A percentile compares a stretch with the other conserved stretches of the same genome.
Evolutionary conservation across 176 grass and related monocot species (phyloP).

Genomic region (Calamus simplicifolius): DNA sequence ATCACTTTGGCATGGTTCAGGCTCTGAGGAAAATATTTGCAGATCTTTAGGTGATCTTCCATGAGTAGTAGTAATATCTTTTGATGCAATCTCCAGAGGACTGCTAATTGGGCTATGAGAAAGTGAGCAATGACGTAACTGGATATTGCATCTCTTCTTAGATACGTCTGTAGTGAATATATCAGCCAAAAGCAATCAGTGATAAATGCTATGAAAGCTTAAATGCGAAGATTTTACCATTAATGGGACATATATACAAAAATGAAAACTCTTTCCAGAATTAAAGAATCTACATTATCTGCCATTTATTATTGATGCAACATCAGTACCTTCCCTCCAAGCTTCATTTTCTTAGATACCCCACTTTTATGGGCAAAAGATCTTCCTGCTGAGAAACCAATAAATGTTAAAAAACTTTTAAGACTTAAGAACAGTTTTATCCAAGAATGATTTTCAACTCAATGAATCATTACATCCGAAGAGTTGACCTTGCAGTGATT

Average conservation of each 20-base stretch:
- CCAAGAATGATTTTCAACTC: too few relatives aligned
- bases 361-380: conserved; percentile 16
- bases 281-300: not conserved
- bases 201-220: not conserved
- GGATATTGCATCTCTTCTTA: conserved; percentile 28
- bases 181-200: conserved; percentile 28
- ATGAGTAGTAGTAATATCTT: conserved; percentile 31
- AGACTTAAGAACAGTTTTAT: too few relatives aligned
- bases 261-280: not conserved
- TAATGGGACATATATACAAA: too few relatives aligned
- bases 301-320: not conserved
- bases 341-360: conserved; percentile 29
- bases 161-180: conserved; percentile 20
- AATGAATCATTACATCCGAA: conserved; percentile 2
- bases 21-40: conserved; percentile 26
- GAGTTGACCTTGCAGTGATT: conserved; percentile 46
- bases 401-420: not conserved
- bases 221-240: too few relatives aligned
- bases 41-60: conserved; percentile 24
- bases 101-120: not conserved
- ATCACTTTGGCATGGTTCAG: conserved; percentile 29
- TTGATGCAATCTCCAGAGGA: conserved; percentile 23
- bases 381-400: conserved; percentile 26
- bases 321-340: conserved; percentile 28
- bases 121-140: conserved; percentile 13